phyloP scores from a whole-genome alignment of 2,329 filamentous ascomycete species.

The Beauveria sp. region DNA sequence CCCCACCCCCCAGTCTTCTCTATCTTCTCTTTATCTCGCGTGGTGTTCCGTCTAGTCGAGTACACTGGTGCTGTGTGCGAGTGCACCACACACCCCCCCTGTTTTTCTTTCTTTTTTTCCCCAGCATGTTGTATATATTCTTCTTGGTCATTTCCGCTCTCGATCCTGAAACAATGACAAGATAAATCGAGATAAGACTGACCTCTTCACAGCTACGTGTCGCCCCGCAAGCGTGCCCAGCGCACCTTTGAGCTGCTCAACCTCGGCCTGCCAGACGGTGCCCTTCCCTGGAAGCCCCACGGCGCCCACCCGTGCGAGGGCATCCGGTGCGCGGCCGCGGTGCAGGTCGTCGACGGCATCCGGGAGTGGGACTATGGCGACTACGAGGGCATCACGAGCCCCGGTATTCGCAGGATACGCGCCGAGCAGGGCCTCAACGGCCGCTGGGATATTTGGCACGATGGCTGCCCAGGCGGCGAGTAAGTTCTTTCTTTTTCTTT shows the following conservation, averaged over 20 bases:
- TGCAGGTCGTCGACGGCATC: conserved; percentile 64
- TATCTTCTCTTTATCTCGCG: too few species aligned
- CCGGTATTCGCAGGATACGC: conserved; percentile 55
- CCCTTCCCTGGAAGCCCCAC: conserved; percentile 61
- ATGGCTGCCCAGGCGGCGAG: conserved; percentile 82
- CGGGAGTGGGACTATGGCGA: conserved; percentile 84
- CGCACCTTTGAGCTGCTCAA: conserved; percentile 83
- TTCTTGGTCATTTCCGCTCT: not conserved
- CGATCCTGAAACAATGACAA: not conserved
- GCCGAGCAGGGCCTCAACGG: conserved; percentile 45
- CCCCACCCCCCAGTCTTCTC: too few species aligned
- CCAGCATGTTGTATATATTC: not conserved
- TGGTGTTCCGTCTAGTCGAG: too few species aligned
- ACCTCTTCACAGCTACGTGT: conserved; percentile 58
- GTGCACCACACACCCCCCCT: too few species aligned
- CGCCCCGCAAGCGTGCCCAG: conserved; percentile 76
- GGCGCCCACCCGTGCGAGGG: conserved; percentile 28
- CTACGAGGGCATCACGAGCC: conserved; percentile 73
- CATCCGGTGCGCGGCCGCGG: conserved; percentile 47
- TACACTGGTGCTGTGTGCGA: too few species aligned
- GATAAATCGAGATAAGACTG: not conserved
- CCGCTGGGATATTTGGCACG: conserved; percentile 81
- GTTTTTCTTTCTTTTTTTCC: not conserved
- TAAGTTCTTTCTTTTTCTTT: conserved; percentile 32
- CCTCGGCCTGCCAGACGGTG: conserved; percentile 56